A percentile compares a stretch with the other conserved stretches of the same genome.
These are phyloP conservation scores for Zea luxurians DNA, from an alignment of 176 grass and related monocot species.

Conservation along the genomic window DNA sequence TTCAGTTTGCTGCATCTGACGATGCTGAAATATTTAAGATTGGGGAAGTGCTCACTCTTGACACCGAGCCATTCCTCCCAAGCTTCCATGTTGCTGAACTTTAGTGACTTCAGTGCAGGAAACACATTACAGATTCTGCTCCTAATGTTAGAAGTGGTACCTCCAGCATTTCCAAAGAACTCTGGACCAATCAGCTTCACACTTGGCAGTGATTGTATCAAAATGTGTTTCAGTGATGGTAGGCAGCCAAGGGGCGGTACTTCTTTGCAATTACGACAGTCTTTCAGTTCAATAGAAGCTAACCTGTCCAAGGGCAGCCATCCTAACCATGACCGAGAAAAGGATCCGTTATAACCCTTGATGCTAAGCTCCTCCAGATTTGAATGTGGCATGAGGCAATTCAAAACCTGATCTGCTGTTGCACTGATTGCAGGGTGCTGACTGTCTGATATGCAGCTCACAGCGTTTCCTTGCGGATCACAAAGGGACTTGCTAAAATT, in stretches of 20 bases:
- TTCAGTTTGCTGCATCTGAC: conserved; percentile 37
- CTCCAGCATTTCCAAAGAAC: conserved; percentile 35
- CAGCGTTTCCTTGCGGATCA: not conserved
- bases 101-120: conserved; percentile 37
- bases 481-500: not conserved
- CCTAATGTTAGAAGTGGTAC: conserved; percentile 6
- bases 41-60: conserved; percentile 40
- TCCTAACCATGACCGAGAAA: conserved; percentile 35
- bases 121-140: conserved; percentile 17
- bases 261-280: conserved; percentile 29
- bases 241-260: conserved; percentile 44
- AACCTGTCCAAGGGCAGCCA: conserved; percentile 33
- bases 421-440: not conserved
- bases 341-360: conserved; percentile 31
- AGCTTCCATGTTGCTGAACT: conserved; percentile 43
- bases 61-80: conserved; percentile 57
- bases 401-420: conserved; percentile 15
- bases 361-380: conserved; percentile 40
- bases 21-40: conserved; percentile 39
- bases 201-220: conserved; percentile 29
- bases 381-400: conserved; percentile 34
- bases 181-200: conserved; percentile 39
- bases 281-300: conserved; percentile 36
- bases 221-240: conserved; percentile 50
- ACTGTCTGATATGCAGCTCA: not conserved